Conservation (phyloP, 306 rosid genomes). For the Canavalia ensiformis region DNA sequence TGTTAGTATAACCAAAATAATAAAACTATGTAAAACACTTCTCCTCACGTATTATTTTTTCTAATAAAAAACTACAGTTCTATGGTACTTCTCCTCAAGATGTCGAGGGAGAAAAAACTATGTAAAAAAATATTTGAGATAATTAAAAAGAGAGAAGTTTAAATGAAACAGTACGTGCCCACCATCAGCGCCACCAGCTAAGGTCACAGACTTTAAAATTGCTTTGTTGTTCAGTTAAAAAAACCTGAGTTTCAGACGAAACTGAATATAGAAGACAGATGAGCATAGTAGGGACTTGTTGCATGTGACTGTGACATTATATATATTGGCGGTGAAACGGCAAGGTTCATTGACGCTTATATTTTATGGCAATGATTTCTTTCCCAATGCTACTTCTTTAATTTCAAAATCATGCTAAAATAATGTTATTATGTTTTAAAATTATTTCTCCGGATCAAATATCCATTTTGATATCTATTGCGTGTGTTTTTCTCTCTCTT, state of each 20-base stretch:
- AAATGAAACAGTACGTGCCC: conserved; percentile 21
- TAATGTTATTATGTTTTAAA: conserved; percentile 2
- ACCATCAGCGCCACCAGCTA: conserved; percentile 32
- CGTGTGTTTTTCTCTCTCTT: not conserved
- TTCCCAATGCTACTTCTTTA: conserved; percentile 38
- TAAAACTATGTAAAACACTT: too few species aligned
- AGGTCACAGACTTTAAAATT: conserved; percentile 12
- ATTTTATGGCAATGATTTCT: conserved; percentile 14
- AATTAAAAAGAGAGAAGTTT: not conserved
- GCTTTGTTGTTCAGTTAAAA: conserved; percentile 13
- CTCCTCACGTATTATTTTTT: too few species aligned
- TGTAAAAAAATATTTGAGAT: too few species aligned
- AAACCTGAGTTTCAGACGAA: conserved; percentile 14
- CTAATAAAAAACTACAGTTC: too few species aligned
- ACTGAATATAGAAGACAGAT: conserved; percentile 31
- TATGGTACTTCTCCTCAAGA: too few species aligned
- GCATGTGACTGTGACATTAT: conserved; percentile 54
- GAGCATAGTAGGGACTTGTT: conserved; percentile 22
- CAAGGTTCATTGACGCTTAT: conserved; percentile 49
- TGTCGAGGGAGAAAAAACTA: too few species aligned
- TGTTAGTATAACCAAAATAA: too few species aligned
- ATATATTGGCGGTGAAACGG: conserved; percentile 40
- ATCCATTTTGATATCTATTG: conserved; percentile 10
- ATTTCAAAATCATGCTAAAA: conserved; percentile 7
- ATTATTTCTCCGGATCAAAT: conserved; percentile 31